phyloP scores from a whole-genome alignment of 768 basidiomycete genomes.

The Cystofilobasidium capitatum region DNA sequence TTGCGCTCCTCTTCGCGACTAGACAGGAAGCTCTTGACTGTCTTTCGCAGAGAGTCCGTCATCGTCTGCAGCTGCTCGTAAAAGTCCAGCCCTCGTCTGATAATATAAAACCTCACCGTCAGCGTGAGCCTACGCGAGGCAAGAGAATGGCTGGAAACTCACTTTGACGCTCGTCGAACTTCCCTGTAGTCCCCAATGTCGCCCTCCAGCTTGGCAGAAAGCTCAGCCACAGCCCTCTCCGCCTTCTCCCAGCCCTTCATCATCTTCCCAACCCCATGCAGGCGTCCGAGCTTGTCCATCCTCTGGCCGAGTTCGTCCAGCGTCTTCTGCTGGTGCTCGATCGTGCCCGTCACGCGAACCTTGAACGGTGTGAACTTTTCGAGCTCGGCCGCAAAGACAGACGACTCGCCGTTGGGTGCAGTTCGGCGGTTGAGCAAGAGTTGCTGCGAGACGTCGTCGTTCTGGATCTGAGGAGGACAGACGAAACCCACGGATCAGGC shows the following conservation, averaged over 20 bases:
- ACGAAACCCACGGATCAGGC: background rate
- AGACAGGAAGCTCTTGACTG: conserved; percentile 54
- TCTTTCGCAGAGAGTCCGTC: conserved; percentile 50
- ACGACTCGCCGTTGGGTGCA: conserved; percentile 48
- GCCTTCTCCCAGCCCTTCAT: conserved; percentile 72
- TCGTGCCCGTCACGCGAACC: conserved; percentile 63
- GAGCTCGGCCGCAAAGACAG: conserved; percentile 82
- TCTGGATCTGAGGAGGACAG: conserved; percentile 58
- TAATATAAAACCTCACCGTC: conserved; percentile 4
- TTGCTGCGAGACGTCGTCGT: conserved; percentile 90
- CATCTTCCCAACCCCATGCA: conserved; percentile 63
- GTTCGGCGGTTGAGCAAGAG: conserved; percentile 66
- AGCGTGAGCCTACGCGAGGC: background rate
- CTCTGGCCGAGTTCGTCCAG: conserved; percentile 64
- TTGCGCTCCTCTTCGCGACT: conserved; percentile 63
- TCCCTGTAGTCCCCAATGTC: conserved; percentile 79
- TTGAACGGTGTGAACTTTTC: conserved; percentile 94
- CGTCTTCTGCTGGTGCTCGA: conserved; percentile 62
- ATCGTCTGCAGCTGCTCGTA: conserved; percentile 70
- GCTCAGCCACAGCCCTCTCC: conserved; percentile 68
- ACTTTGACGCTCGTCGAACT: conserved; percentile 73
- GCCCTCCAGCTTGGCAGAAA: conserved; percentile 58
- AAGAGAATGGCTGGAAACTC: conserved; percentile 39
- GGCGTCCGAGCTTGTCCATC: conserved; percentile 64
- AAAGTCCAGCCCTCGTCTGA: conserved; percentile 78